These are phyloP conservation scores for Kodamaea sp. DNA, from an alignment of 1,139 yeast genomes.

Conservation along the genomic window DNA sequence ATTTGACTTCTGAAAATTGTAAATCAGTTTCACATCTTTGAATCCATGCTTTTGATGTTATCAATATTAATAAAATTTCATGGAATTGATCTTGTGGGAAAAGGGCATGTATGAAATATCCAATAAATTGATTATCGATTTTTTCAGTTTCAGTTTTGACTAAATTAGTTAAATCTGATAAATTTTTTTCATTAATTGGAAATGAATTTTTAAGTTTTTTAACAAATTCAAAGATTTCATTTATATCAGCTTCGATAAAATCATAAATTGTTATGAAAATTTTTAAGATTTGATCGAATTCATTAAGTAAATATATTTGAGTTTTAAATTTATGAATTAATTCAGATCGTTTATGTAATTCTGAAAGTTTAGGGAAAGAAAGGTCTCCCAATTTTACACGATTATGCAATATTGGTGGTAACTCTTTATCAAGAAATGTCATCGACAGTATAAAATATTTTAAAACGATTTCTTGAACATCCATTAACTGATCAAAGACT, in stretches of 20 bases:
- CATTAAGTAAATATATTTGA: conserved; percentile 6
- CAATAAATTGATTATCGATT: conserved; percentile 5
- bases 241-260: conserved; percentile 9
- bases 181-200: not conserved
- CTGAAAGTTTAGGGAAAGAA: conserved; percentile 6
- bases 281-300: conserved; percentile 7
- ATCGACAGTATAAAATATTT: conserved; percentile 10
- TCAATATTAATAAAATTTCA: conserved; percentile 4
- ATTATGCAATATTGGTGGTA: conserved; percentile 5
- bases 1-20: conserved; percentile 3
- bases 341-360: conserved; percentile 8
- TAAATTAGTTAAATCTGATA: not conserved
- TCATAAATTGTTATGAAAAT: conserved; percentile 10
- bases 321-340: conserved; percentile 11
- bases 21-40: conserved; percentile 2
- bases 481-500: conserved; percentile 10
- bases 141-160: not conserved
- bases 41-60: conserved; percentile 5
- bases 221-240: conserved; percentile 6
- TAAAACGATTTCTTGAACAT: conserved; percentile 10
- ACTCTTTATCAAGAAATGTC: conserved; percentile 7
- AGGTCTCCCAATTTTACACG: conserved; percentile 3
- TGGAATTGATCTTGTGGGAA: conserved; percentile 9
- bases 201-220: conserved; percentile 2
- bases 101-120: conserved; percentile 8